These are phyloP conservation scores for Cardamine occulta DNA, from an alignment of 345 rosid genomes.

Conservation along the genomic window DNA sequence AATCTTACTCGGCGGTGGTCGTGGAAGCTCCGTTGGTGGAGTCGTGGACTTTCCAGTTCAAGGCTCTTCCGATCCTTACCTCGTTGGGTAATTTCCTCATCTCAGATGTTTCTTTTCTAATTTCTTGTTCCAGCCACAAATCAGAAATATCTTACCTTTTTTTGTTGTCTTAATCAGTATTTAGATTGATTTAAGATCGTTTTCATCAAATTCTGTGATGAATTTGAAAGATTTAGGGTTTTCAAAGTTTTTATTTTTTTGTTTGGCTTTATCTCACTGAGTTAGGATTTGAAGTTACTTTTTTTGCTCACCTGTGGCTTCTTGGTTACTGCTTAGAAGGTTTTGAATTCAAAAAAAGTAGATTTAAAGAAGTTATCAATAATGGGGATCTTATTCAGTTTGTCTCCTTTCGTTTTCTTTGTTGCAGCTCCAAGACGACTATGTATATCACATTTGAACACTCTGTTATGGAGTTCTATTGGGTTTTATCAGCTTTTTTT, in stretches of 20 bases:
- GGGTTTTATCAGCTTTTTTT: slow-evolving; percentile 7
- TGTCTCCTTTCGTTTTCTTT: slow-evolving; percentile 32
- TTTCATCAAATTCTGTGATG: slow-evolving; percentile 12
- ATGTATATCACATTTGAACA: slow-evolving; percentile 41
- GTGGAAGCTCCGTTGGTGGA: slow-evolving; percentile 63
- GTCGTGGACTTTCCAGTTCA: slow-evolving; percentile 58
- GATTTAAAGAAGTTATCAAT: slow-evolving; percentile 7
- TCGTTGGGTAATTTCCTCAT: slow-evolving; percentile 64
- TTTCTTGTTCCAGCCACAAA: slow-evolving; percentile 12
- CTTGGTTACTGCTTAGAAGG: slow-evolving; percentile 3
- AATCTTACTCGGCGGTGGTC: slow-evolving; percentile 63
- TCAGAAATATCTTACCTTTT: neutral
- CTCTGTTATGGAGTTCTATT: slow-evolving; percentile 45
- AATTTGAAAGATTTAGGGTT: slow-evolving; percentile 13
- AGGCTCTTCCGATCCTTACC: slow-evolving; percentile 88
- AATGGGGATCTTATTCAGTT: slow-evolving; percentile 24
- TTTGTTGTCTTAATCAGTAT: neutral
- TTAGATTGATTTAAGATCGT: slow-evolving; percentile 14
- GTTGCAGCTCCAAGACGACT: slow-evolving; percentile 49
- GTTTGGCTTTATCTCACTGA: neutral
- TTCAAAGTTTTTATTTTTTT: neutral
- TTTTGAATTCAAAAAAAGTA: neutral
- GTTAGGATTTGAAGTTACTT: neutral
- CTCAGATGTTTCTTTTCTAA: neutral
- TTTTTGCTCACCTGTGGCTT: neutral